Percentiles rank a stretch among this genome's conserved stretches.
Evolutionary conservation across 495 filamentous ascomycete genomes (phyloP).

Genomic region (Staphylotrichum longicolle): DNA sequence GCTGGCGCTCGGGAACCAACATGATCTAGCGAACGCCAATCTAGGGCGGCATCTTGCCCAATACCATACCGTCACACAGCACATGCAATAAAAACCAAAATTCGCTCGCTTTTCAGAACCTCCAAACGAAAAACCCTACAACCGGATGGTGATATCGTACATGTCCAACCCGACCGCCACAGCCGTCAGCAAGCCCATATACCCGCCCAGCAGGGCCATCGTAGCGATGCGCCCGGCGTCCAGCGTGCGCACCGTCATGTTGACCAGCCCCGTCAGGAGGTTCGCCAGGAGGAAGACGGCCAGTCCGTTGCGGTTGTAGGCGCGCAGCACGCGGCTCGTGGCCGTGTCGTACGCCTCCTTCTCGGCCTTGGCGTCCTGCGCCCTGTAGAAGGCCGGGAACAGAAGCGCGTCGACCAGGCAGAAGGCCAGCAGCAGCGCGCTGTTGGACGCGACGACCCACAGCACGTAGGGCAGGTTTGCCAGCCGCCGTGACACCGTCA

Average conservation of each 20-base stretch:
- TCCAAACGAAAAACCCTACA: slow-evolving; percentile 39
- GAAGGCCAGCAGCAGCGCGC: slow-evolving; percentile 71
- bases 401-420: slow-evolving; percentile 70
- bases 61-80: background rate
- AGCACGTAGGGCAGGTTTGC: slow-evolving; percentile 93
- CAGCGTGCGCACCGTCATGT: slow-evolving; percentile 79
- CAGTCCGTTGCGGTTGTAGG: slow-evolving; percentile 87
- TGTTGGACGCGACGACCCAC: slow-evolving; percentile 90
- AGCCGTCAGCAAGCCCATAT: slow-evolving; percentile 63
- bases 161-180: slow-evolving; percentile 70
- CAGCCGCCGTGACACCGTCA: slow-evolving; percentile 79
- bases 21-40: slow-evolving; percentile 14
- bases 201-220: slow-evolving; percentile 72
- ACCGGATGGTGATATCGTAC: slow-evolving; percentile 71
- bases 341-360: slow-evolving; percentile 59
- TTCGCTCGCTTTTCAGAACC: too few relatives aligned
- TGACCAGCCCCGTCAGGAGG: slow-evolving; percentile 81
- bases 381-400: slow-evolving; percentile 68
- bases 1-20: slow-evolving; percentile 2
- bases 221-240: slow-evolving; percentile 58
- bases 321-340: slow-evolving; percentile 73
- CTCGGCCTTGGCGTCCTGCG: slow-evolving; percentile 49
- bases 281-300: slow-evolving; percentile 87
- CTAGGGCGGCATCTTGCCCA: background rate
- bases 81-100: background rate